Percentiles rank a stretch among this genome's conserved stretches.
Evolutionary conservation across 345 rosid species (phyloP).

Genomic region (Citrus inodora): DNA sequence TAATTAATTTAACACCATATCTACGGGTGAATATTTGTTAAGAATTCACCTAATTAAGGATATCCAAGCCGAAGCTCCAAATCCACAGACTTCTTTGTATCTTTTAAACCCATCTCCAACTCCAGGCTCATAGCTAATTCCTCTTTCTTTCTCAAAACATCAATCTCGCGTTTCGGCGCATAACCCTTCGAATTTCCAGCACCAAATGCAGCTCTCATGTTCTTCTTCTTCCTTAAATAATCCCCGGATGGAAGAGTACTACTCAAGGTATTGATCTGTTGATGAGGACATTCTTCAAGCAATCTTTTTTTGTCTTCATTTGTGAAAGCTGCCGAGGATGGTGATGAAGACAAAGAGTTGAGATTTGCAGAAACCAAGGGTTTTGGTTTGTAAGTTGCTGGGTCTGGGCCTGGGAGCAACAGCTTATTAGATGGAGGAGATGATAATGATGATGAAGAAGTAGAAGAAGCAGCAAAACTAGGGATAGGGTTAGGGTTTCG

Average conservation of each 20-base stretch:
- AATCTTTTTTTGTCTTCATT: conserved; percentile 18
- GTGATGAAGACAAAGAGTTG: conserved; percentile 19
- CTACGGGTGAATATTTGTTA: background rate
- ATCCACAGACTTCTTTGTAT: conserved; percentile 47
- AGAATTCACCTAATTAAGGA: conserved; percentile 15
- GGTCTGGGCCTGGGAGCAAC: background rate
- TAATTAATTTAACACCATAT: background rate
- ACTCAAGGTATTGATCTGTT: background rate
- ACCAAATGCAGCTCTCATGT: conserved; percentile 17
- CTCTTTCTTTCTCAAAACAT: conserved; percentile 26
- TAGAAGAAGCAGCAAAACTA: background rate
- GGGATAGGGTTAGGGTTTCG: conserved; percentile 32
- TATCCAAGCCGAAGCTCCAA: conserved; percentile 74
- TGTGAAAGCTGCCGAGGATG: conserved; percentile 13
- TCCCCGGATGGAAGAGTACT: conserved; percentile 17
- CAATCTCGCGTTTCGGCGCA: conserved; percentile 19
- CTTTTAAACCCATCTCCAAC: conserved; percentile 41
- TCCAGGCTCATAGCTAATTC: conserved; percentile 35
- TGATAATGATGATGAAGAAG: conserved; percentile 15
- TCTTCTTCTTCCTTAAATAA: conserved; percentile 24
- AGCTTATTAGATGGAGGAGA: conserved; percentile 3
- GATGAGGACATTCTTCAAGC: background rate
- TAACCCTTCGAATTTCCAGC: conserved; percentile 26
- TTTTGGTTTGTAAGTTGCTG: background rate
- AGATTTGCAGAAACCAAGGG: conserved; percentile 9